phyloP scores from a whole-genome alignment of 2,329 filamentous ascomycete species.

The Aureobasidium namibiae region DNA sequence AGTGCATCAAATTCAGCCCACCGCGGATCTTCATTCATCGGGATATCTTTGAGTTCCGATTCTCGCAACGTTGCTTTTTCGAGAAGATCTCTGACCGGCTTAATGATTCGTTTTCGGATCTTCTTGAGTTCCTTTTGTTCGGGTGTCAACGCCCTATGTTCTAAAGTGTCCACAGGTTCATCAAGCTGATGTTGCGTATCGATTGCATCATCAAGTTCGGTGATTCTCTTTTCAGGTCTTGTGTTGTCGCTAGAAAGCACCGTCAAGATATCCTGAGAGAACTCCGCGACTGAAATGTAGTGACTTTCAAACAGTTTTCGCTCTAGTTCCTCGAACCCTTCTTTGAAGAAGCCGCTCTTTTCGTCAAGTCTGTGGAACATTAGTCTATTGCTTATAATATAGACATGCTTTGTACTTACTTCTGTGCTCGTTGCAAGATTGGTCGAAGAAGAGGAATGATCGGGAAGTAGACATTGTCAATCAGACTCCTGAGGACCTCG shows the following conservation, averaged over 20 bases:
- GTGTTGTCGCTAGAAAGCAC: slow-evolving; percentile 48
- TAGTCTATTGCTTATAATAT: slow-evolving; percentile 23
- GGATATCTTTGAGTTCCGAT: slow-evolving; percentile 65
- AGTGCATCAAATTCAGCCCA: slow-evolving; percentile 59
- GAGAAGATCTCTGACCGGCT: slow-evolving; percentile 67
- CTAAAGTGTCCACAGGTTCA: slow-evolving; percentile 27
- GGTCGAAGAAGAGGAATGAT: slow-evolving; percentile 67
- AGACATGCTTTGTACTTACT: slow-evolving; percentile 50
- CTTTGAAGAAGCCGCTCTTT: slow-evolving; percentile 44
- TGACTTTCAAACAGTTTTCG: slow-evolving; percentile 46
- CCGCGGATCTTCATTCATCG: slow-evolving; percentile 59
- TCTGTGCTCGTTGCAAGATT: slow-evolving; percentile 69
- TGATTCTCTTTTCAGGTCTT: slow-evolving; percentile 28
- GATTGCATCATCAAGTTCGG: slow-evolving; percentile 24
- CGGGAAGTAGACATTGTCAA: slow-evolving; percentile 89
- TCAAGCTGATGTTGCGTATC: slow-evolving; percentile 36
- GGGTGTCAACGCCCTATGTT: slow-evolving; percentile 34
- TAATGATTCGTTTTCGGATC: slow-evolving; percentile 83
- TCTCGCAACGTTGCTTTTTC: slow-evolving; percentile 72
- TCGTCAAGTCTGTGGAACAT: slow-evolving; percentile 50
- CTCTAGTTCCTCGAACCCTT: slow-evolving; percentile 46
- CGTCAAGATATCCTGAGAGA: slow-evolving; percentile 49
- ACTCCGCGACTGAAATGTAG: slow-evolving; percentile 54
- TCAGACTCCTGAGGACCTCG: slow-evolving; percentile 66
- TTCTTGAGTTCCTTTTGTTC: slow-evolving; percentile 76